Evolutionary conservation across 2,329 filamentous ascomycete species (phyloP), one percentile per base, ranked within the genome.

Genomic region (Furcasterigmium sp.): DNA sequence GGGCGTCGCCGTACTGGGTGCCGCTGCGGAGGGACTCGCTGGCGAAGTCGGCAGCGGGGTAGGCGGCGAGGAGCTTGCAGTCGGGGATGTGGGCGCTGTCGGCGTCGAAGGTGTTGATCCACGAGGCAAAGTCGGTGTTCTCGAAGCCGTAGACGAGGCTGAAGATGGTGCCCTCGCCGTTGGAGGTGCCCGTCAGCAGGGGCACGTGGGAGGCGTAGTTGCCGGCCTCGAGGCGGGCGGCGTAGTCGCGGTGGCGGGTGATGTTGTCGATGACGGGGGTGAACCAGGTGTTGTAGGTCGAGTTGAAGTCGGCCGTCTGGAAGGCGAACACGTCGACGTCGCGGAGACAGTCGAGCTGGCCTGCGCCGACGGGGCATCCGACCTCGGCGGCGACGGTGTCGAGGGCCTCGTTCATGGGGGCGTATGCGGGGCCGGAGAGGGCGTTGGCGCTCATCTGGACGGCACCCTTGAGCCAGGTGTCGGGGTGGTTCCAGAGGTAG

Each of bases 401-500:
- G 1, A 68, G 55, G 14, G 57, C 65, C 17, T 65, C 55, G 41
- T 65, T 60, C 13, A 49, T 29, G 2, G 61, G 64, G 0, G 65
- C 62, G n/a, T 61, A 65, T 2, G 55, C 63, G 2, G 65, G 65
- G 5, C 65, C 65, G 0, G 64, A 68, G 18, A 62, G 45, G 23
- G 63, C 63, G 20, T 67, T 68, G n/a, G 63, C 65, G 37, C 63
- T 67, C 65, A 68, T 68, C 53, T 68, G 53, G 0, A 65, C 56
- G 7, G 63, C 63, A 3, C 63, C 63, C 44, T 46, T 62, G 30
- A 65, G 59, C 54, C 57, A 65, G 10, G 60, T 55, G 14, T 63
- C 42, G 8, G 63, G 63, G 42, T 65, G 56, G 47, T 66, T 65
- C 62, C 63, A 68, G 15, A 68, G 60, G 43, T 68, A 68, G 50